Percentiles rank a stretch among this genome's conserved stretches.
Conservation (phyloP, 331 rosid species). For the Prunus yedoensis region DNA sequence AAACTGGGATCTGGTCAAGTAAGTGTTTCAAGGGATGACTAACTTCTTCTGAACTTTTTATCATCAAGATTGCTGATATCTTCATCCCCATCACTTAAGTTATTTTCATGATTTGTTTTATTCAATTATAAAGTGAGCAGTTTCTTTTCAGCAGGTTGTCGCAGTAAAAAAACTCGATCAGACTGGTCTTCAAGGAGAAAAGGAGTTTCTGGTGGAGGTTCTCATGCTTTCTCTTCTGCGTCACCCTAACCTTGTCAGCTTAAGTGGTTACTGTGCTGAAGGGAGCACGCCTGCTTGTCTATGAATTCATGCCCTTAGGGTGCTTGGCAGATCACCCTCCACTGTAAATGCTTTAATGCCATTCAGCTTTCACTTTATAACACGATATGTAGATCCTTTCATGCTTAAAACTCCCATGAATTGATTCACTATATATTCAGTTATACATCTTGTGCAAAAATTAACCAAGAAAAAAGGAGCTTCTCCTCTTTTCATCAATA, state of each 20-base stretch:
- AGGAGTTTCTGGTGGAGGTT: conserved; percentile 61
- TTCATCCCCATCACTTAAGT: neutral
- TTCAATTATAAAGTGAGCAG: neutral
- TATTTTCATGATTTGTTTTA: neutral
- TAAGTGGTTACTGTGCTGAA: conserved; percentile 70
- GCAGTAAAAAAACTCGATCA: conserved; percentile 62
- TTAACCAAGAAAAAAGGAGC: neutral
- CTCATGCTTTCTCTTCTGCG: conserved; percentile 62
- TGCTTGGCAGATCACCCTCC: conserved; percentile 61
- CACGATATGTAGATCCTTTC: neutral
- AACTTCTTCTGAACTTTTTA: neutral
- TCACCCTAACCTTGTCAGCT: conserved; percentile 61
- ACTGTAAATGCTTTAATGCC: conserved; percentile 37
- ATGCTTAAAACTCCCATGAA: neutral
- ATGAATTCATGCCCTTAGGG: conserved; percentile 58
- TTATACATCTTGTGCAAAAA: neutral
- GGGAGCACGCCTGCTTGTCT: conserved; percentile 71
- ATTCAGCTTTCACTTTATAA: neutral
- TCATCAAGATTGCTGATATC: neutral
- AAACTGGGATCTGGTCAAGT: conserved; percentile 38
- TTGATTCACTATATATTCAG: neutral
- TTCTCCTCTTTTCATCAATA: too few relatives aligned
- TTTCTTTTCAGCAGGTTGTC: conserved; percentile 34
- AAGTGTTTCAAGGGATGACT: neutral
- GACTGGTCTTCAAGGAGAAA: conserved; percentile 57